These are phyloP conservation scores for Colletotrichum sp. DNA, from an alignment of 2,329 filamentous ascomycete species.

Conservation along the genomic window DNA sequence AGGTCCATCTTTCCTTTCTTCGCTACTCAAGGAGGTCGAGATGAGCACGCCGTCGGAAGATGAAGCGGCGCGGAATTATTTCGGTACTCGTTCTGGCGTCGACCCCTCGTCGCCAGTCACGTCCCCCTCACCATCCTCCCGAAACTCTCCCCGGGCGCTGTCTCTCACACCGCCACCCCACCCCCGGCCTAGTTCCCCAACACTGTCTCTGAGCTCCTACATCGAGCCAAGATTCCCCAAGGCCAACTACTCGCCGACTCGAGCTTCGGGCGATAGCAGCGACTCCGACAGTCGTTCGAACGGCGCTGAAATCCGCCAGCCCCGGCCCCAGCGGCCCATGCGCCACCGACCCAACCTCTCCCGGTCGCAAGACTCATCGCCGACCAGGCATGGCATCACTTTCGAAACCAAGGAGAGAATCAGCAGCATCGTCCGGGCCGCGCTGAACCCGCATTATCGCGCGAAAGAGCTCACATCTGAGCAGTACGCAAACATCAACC, in stretches of 20 bases:
- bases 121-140: constrained; percentile 69
- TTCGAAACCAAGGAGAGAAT: constrained; percentile 87
- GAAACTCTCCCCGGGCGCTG: constrained; percentile 70
- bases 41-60: constrained; percentile 64
- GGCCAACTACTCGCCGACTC: constrained; percentile 73
- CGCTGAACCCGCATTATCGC: constrained; percentile 82
- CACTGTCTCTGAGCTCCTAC: constrained; percentile 70
- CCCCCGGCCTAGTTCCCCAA: constrained; percentile 68
- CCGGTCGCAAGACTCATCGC: constrained; percentile 70
- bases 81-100: constrained; percentile 32
- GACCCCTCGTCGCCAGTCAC: constrained; percentile 65
- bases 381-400: constrained; percentile 69
- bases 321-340: constrained; percentile 53
- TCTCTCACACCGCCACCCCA: constrained; percentile 74
- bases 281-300: constrained; percentile 44
- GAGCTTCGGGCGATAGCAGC: constrained; percentile 48
- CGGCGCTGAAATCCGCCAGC: constrained; percentile 55
- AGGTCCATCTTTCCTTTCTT: constrained; percentile 83
- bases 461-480: constrained; percentile 79
- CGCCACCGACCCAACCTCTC: constrained; percentile 40
- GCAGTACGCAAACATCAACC: constrained; percentile 91
- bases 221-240: constrained; percentile 78
- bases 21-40: constrained; percentile 87
- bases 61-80: constrained; percentile 49
- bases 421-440: constrained; percentile 84